Conservation (phyloP, 345 rosid genomes). For the Eutrema yunnanense region DNA sequence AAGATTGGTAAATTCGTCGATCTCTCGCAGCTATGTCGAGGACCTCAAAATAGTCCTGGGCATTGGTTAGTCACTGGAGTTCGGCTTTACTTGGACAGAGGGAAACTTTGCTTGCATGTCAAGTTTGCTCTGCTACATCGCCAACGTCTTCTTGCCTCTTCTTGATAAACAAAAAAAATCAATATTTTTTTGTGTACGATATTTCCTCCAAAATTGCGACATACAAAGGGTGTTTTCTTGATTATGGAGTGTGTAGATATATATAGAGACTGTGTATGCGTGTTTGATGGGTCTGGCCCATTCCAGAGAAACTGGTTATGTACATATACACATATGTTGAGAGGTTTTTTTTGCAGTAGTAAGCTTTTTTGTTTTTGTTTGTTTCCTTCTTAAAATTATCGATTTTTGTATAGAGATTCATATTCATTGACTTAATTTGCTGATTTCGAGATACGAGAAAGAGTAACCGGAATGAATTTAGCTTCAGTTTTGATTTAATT, state of each 20-base stretch:
- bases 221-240: slow-evolving; percentile 5
- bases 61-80: slow-evolving; percentile 91
- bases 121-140: slow-evolving; percentile 64
- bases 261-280: neutral
- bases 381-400: neutral
- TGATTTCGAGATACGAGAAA: neutral
- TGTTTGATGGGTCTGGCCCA: neutral
- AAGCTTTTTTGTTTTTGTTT: neutral
- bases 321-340: neutral
- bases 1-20: slow-evolving; percentile 77
- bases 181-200: neutral
- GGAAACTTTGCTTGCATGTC: slow-evolving; percentile 70
- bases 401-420: neutral
- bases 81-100: slow-evolving; percentile 58
- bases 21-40: slow-evolving; percentile 59
- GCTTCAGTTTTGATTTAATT: neutral
- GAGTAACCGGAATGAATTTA: neutral
- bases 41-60: slow-evolving; percentile 86
- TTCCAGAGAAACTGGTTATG: neutral
- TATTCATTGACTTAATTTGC: neutral
- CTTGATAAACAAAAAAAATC: neutral
- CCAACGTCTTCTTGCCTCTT: slow-evolving; percentile 19
- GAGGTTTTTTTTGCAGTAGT: neutral
- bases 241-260: slow-evolving; percentile 2
- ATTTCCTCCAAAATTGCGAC: neutral